Percentiles rank a stretch among this genome's conserved stretches.
These are phyloP conservation scores for Lentinula sp. DNA, from an alignment of 768 basidiomycete species.

Conservation along the genomic window DNA sequence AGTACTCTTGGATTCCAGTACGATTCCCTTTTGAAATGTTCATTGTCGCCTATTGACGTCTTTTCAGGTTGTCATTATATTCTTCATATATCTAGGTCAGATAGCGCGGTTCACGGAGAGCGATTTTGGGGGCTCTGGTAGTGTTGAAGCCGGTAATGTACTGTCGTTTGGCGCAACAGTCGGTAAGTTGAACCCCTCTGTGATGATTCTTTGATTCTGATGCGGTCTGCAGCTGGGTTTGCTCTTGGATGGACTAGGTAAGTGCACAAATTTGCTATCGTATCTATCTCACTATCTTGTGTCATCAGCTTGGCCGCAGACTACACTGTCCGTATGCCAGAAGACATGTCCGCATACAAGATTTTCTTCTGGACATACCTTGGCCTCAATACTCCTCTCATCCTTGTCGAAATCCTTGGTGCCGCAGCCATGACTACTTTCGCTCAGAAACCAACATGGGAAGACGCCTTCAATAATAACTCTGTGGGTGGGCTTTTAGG, in stretches of 20 bases:
- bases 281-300: background rate
- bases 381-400: slow-evolving; percentile 42
- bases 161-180: slow-evolving; percentile 46
- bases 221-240: background rate
- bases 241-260: slow-evolving; percentile 4
- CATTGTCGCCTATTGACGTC: background rate
- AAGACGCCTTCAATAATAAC: slow-evolving; percentile 29
- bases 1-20: slow-evolving; percentile 5
- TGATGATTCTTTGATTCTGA: background rate
- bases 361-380: slow-evolving; percentile 48
- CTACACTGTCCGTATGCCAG: slow-evolving; percentile 48
- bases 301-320: slow-evolving; percentile 39
- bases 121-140: background rate
- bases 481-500: slow-evolving; percentile 46
- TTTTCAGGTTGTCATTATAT: background rate
- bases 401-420: slow-evolving; percentile 20
- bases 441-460: slow-evolving; percentile 37
- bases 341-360: slow-evolving; percentile 13
- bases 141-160: slow-evolving; percentile 22
- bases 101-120: slow-evolving; percentile 1
- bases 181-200: slow-evolving; percentile 50
- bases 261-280: background rate
- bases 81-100: slow-evolving; percentile 4
- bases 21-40: background rate
- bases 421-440: slow-evolving; percentile 44